These are phyloP conservation scores for Aegilops longissima DNA, from an alignment of 176 grass and related monocot species.

Conservation along the genomic window DNA sequence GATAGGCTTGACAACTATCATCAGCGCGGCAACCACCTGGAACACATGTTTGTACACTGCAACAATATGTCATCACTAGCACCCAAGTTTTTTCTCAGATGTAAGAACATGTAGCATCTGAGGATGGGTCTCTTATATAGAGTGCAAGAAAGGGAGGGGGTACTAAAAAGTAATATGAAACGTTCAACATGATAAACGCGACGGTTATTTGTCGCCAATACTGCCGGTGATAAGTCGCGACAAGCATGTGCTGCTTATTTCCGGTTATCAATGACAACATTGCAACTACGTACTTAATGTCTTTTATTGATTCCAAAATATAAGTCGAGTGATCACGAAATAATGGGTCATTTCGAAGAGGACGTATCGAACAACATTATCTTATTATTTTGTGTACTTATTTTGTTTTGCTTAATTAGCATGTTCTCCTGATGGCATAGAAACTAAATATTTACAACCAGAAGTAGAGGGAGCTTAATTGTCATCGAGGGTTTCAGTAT, in stretches of 20 bases:
- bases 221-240: neutral
- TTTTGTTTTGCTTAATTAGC: no score
- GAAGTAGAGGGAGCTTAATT: no score
- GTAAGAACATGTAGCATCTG: neutral
- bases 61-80: neutral
- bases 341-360: neutral
- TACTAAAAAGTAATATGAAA: neutral
- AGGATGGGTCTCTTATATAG: neutral
- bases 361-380: no score
- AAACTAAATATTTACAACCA: no score
- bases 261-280: neutral
- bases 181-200: neutral
- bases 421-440: no score
- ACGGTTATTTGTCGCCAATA: neutral
- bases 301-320: neutral
- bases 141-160: neutral
- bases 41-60: neutral
- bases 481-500: no score
- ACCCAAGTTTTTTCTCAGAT: neutral
- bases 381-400: no score
- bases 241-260: neutral
- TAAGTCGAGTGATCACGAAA: neutral
- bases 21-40: neutral
- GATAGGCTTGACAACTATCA: neutral
- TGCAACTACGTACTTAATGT: neutral